Conservation (phyloP, 331 rosid genomes). For the Cucumis variabilis region DNA sequence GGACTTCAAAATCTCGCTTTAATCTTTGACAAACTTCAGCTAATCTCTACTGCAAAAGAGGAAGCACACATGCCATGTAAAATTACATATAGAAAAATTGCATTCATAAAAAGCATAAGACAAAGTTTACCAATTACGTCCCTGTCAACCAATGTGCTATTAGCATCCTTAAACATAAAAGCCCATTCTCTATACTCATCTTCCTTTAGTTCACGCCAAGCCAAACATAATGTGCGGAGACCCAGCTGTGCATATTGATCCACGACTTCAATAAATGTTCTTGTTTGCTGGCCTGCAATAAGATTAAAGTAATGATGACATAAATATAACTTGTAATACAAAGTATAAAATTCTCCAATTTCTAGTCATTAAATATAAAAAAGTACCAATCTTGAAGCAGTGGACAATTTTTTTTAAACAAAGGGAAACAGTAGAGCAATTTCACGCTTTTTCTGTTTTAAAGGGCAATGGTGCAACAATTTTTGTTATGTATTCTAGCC, state of each 20-base stretch:
- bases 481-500: no score
- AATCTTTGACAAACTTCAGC: slow-evolving; percentile 95
- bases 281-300: slow-evolving; percentile 96
- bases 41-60: slow-evolving; percentile 85
- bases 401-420: no score
- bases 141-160: slow-evolving; percentile 91
- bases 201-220: slow-evolving; percentile 86
- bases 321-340: no score
- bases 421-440: no score
- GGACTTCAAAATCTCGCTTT: slow-evolving; percentile 88
- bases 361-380: no score
- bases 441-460: no score
- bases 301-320: no score
- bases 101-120: slow-evolving; percentile 1
- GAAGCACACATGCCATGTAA: slow-evolving; percentile 22
- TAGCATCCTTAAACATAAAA: slow-evolving; percentile 93
- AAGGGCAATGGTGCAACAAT: no score
- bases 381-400: no score
- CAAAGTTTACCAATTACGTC: slow-evolving; percentile 68
- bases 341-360: no score
- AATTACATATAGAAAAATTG: not conserved
- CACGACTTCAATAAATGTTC: slow-evolving; percentile 83
- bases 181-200: slow-evolving; percentile 95
- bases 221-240: slow-evolving; percentile 88
- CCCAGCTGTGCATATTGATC: slow-evolving; percentile 97